phyloP scores from a whole-genome alignment of 148 eudicot species.

The Amaranthus cruentus region DNA sequence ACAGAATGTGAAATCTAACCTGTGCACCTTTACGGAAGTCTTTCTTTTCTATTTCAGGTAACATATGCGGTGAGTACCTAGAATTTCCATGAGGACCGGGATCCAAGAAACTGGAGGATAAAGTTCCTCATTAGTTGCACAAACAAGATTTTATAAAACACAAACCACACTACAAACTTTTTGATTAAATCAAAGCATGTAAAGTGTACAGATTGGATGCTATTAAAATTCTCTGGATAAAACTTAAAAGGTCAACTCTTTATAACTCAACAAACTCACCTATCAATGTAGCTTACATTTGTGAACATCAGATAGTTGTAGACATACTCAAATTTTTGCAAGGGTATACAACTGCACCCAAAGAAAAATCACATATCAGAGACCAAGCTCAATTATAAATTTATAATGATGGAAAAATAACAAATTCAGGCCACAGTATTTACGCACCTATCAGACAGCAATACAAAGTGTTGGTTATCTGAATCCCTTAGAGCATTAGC shows the following conservation, averaged over 20 bases:
- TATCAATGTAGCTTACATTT: slow-evolving; percentile 85
- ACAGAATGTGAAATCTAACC: slow-evolving; percentile 35
- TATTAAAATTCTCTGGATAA: not conserved
- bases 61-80: slow-evolving; percentile 81
- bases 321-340: slow-evolving; percentile 76
- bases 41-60: slow-evolving; percentile 76
- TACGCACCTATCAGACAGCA: slow-evolving; percentile 89
- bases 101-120: slow-evolving; percentile 73
- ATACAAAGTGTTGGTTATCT: slow-evolving; percentile 86
- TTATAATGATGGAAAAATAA: not conserved
- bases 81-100: slow-evolving; percentile 98
- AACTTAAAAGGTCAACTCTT: not conserved
- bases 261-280: slow-evolving; percentile 38
- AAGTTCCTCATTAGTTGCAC: slow-evolving; percentile 13
- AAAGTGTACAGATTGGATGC: not conserved
- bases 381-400: not conserved
- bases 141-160: not conserved
- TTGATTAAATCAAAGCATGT: too few relatives aligned
- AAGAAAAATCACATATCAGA: slow-evolving; percentile 21
- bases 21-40: slow-evolving; percentile 96
- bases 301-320: slow-evolving; percentile 82
- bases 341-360: slow-evolving; percentile 82
- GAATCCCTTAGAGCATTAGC: slow-evolving; percentile 85
- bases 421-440: not conserved
- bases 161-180: not conserved